Conservation (phyloP, 345 rosid genomes). For the Citrus maxima region DNA sequence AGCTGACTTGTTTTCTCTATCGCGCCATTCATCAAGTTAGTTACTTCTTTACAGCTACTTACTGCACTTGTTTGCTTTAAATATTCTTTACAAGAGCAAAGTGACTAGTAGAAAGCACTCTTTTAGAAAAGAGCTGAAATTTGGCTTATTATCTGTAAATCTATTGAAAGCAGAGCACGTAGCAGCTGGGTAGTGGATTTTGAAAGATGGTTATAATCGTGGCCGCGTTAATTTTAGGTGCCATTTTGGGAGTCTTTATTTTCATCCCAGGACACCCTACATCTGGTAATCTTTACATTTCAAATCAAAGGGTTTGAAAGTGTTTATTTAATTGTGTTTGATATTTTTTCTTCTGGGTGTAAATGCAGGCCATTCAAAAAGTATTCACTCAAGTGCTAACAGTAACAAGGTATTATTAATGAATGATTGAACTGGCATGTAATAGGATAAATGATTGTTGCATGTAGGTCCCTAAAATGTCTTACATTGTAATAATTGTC, state of each 20-base stretch:
- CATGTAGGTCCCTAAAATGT: too few species aligned
- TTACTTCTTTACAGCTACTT: neutral
- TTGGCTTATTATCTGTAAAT: neutral
- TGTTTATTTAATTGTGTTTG: neutral
- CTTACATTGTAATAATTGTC: neutral
- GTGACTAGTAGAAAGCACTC: neutral
- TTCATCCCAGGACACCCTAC: conserved; percentile 32
- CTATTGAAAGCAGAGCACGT: neutral
- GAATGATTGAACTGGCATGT: neutral
- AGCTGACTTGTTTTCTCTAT: neutral
- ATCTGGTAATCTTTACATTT: conserved; percentile 19
- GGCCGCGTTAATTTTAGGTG: conserved; percentile 38
- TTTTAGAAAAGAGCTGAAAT: neutral
- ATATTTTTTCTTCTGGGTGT: neutral
- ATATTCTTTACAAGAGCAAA: neutral
- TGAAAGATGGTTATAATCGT: conserved; percentile 29
- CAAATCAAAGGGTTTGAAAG: neutral
- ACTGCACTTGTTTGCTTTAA: neutral
- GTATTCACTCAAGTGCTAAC: conserved; percentile 15
- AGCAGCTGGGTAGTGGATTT: conserved; percentile 11
- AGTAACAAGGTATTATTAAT: conserved; percentile 12
- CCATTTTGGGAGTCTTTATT: conserved; percentile 40
- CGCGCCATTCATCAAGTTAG: neutral
- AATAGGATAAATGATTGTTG: neutral
- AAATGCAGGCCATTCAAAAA: conserved; percentile 22